phyloP scores from a whole-genome alignment of 331 rosid genomes.

The Quercus lobata region DNA sequence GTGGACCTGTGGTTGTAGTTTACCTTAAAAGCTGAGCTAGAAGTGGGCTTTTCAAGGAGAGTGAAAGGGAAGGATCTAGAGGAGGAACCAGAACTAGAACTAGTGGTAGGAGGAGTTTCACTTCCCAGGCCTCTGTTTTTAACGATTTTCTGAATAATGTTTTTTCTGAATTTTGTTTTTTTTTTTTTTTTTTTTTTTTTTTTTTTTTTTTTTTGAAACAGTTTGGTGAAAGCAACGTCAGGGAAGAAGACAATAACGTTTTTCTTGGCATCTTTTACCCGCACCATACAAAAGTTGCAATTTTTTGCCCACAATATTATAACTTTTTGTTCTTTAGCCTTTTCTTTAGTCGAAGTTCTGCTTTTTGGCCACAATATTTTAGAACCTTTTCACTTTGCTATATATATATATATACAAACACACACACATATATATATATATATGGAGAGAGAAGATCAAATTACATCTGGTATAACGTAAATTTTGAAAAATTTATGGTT shows the following conservation, averaged over 20 bases:
- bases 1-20: not conserved
- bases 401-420: too few relatives aligned
- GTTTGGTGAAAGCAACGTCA: not conserved
- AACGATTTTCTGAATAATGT: not conserved
- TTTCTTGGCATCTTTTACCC: conserved; percentile 27
- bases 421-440: too few relatives aligned
- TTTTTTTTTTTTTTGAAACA: not conserved
- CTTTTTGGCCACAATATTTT: not conserved
- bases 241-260: conserved; percentile 25
- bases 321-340: not conserved
- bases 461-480: fast-evolving
- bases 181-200: too few relatives aligned
- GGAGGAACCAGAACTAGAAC: conserved; percentile 25
- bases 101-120: conserved; percentile 37
- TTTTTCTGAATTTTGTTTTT: too few relatives aligned
- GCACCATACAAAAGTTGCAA: not conserved
- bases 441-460: too few relatives aligned
- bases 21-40: conserved; percentile 22
- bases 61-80: conserved; percentile 25
- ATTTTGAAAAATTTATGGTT: fast-evolving
- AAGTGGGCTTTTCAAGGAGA: not conserved
- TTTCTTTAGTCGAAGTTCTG: not conserved
- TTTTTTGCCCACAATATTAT: not conserved
- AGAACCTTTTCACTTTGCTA: too few relatives aligned
- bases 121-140: not conserved